Evolutionary conservation across 306 rosid genomes (phyloP).

Genomic region (Dryas drummondii): DNA sequence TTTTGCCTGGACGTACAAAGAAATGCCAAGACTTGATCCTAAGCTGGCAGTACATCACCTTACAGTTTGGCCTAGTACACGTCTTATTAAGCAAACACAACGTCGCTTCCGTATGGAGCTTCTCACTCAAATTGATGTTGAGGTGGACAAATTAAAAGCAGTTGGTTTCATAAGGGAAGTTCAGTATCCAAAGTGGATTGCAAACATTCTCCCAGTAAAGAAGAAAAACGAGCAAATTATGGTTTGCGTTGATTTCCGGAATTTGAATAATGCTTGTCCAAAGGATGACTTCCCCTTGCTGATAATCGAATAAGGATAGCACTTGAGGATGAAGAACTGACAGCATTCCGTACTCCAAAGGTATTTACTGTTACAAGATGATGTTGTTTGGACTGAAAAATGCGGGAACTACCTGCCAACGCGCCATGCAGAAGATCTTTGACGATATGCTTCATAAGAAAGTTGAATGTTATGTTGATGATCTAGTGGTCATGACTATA

Average conservation of each 20-base stretch:
- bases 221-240: background rate
- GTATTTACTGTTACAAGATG: background rate
- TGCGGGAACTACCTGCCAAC: background rate
- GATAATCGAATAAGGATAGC: background rate
- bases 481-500: background rate
- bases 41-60: background rate
- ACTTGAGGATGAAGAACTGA: background rate
- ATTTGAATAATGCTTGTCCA: background rate
- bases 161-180: background rate
- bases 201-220: background rate
- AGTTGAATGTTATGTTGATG: background rate
- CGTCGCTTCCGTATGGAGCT: rapidly evolving
- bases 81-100: background rate
- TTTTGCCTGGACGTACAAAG: background rate
- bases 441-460: background rate
- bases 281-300: background rate
- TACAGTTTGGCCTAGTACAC: rapidly evolving
- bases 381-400: background rate
- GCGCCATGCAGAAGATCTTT: background rate
- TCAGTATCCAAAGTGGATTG: background rate
- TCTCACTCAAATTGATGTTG: background rate
- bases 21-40: background rate
- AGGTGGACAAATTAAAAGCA: background rate
- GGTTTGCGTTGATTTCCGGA: background rate
- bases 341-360: background rate